Evolutionary conservation across 192 early-diverging fungal species (phyloP), one percentile per base, ranked within the genome.

Genomic region (Entomortierella chlamydospora): DNA sequence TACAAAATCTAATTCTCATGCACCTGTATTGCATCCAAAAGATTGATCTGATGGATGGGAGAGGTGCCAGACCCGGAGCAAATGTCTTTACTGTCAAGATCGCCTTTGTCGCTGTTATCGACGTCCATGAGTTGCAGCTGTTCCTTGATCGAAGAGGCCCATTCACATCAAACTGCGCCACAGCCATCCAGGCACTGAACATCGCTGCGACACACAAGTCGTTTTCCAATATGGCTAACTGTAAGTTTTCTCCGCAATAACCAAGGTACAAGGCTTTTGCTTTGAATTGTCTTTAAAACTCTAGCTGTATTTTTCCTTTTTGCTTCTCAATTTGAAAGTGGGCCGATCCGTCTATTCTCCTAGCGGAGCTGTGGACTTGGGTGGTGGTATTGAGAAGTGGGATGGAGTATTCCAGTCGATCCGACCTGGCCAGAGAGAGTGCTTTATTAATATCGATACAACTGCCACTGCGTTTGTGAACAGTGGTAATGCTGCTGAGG

Each of bases 291-390:
- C n/a, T n/a, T n/a, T n/a, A n/a, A n/a, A n/a, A n/a, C n/a, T n/a
- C n/a, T n/a, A n/a, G n/a, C n/a, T 39, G 17, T 6, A n/a, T 20
- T 25, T 31, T 64, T 64, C 49, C 10, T 49, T 4, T 51, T 39
- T 82, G 8, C 18, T 51, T 51, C 18, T 51, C 6, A 23, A 25
- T 11, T 47, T 17, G 12, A 91, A 90, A 52, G 91, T 95, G 57
- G 93, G 94, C 26, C 87, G 95, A 12, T 97, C 95, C 31, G 95
- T 97, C 79, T 97, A 92, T 70, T 93, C 91, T 6, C 88, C 91
- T 22, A 82, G 86, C 17, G 81, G 82, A 58, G 72, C 73, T 0
- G 57, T 42, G 34, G 57, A 64, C 45, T 84, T 87, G 1, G 74
- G 82, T 0, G 91, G 94, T 31, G 95, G 96, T 26, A 84, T 91